Evolutionary conservation across 129 eudicot species (phyloP), one percentile per base, ranked within the genome.

Genomic region (carrot (Daucus carota)): DNA sequence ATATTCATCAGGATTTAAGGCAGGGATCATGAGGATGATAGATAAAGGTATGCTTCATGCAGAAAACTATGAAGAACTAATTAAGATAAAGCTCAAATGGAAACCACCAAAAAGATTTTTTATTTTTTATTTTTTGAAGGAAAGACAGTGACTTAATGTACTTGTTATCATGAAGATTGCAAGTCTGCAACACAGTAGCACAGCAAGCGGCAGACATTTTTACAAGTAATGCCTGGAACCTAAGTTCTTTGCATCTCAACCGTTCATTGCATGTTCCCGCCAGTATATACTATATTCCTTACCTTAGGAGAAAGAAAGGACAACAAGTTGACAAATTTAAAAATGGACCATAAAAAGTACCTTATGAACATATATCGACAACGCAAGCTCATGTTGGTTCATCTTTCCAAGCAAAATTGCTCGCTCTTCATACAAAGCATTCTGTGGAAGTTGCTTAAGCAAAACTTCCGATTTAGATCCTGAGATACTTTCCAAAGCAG

Each of bases 341-440:
- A 5, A 11, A 70, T 2, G n/a, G 11, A n/a, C 44, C 68, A 28
- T 15, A 63, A 14, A 62, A 31, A 29, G 24, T 91, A 95, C 99
- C 99, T 91, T 95, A 69, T 95, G 97, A 60, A 95, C 86, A 66
- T 95, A 95, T 42, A 95, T 83, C 26, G 97, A 95, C 69, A 95
- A 84, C 29, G 99, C 97, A 84, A 95, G 97, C 81, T 95, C 99
- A 73, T 92, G 96, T 74, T 91, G 97, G 79, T 88, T 89, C 97
- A 95, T 90, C 86, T 88, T 95, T 63, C 99, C 99, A 85, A 95
- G 87, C 70, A 95, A 77, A 73, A 89, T 86, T 75, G 99, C 96
- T 48, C 92, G 85, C 81, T 95, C 99, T 84, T 95, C 97, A 75
- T 82, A 91, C 70, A 95, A 76, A 67, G 94, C 96, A 89, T 95